Base-by-base conservation (phyloP, 371 early-diverging fungal genomes). In the Entomophthora muscae region DNA sequence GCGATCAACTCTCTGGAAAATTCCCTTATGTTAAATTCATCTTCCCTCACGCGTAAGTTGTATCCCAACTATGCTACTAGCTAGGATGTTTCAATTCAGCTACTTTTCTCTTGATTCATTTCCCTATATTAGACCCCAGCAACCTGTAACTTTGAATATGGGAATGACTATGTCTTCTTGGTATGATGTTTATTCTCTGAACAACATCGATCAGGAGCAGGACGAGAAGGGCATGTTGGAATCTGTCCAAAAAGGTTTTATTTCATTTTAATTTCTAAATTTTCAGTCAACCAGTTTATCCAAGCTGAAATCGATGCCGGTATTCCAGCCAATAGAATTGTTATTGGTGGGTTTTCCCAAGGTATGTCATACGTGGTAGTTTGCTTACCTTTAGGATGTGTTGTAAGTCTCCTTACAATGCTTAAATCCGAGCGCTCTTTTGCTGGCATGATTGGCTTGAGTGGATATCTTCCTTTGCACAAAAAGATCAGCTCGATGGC, bases 311-410 rank as follows among this genome's bases (percentile, higher is more conserved):
- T 92, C 7, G 85, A 86, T 52, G 54, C 72, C 0, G 90, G 91
- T 21, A 91, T 93, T 62, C 82, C 90, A 0, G 73, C 90, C 21
- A 76, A 85, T 54, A 77, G 93, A 21, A 95, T 97, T 58, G 83
- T 94, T 31, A 64, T 97, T 24, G 95, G 93, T 53, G 98, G 98
- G 0, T 97, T 97, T 74, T 92, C 93, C 27, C 98, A 97, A 77
- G 96, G 92, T 66, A 74, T 22, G 10, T 57, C 53, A 22, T 5
- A 17, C 29, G 1, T 24, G 54, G 10, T 29, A 13, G 26, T 28
- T 24, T 61, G 21, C 1, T 28, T 31, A 63, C 52, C 27, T 28
- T 27, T 32, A 75, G 77, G 83, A 0, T 77, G 83, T 60, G 93
- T 83, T n/a, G 74, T 91, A 74, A 68, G 90, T 22, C 71, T 93